These are phyloP conservation scores for Starmera stellimalicola DNA, from an alignment of 1,139 yeast genomes.

Conservation along the genomic window DNA sequence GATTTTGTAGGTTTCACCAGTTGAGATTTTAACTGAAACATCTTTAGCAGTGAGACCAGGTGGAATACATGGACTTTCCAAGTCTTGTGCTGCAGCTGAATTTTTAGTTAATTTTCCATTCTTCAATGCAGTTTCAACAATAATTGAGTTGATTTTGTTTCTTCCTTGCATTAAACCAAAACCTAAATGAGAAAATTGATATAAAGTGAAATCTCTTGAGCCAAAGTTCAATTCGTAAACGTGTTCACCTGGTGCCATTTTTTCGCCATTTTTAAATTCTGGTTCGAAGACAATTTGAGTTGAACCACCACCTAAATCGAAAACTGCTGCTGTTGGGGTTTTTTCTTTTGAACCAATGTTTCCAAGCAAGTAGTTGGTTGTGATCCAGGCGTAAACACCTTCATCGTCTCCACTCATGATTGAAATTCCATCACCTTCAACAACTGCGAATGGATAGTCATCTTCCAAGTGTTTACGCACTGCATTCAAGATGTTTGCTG, in stretches of 20 bases:
- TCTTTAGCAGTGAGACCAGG: constrained; percentile 52
- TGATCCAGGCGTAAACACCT: constrained; percentile 99
- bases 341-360: constrained; percentile 74
- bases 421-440: constrained; percentile 72
- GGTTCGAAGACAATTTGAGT: constrained; percentile 99
- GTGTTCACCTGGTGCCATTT: constrained; percentile 81
- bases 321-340: constrained; percentile 86
- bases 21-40: constrained; percentile 47
- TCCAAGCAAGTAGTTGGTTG: constrained; percentile 85
- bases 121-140: constrained; percentile 42
- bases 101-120: constrained; percentile 28
- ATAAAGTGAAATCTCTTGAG: constrained; percentile 67
- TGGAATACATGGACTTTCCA: constrained; percentile 80
- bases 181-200: constrained; percentile 92
- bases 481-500: constrained; percentile 59
- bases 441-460: constrained; percentile 87
- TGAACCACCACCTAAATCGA: constrained; percentile 97
- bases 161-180: constrained; percentile 94
- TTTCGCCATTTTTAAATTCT: constrained; percentile 42
- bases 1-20: constrained; percentile 45
- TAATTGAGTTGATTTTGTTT: constrained; percentile 60
- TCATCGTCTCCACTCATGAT: constrained; percentile 96
- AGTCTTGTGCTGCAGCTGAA: constrained; percentile 32
- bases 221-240: constrained; percentile 77
- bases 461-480: constrained; percentile 67